Conservation (phyloP, 1,284 basidiomycete species). For the Apiotrichum montevideense region DNA sequence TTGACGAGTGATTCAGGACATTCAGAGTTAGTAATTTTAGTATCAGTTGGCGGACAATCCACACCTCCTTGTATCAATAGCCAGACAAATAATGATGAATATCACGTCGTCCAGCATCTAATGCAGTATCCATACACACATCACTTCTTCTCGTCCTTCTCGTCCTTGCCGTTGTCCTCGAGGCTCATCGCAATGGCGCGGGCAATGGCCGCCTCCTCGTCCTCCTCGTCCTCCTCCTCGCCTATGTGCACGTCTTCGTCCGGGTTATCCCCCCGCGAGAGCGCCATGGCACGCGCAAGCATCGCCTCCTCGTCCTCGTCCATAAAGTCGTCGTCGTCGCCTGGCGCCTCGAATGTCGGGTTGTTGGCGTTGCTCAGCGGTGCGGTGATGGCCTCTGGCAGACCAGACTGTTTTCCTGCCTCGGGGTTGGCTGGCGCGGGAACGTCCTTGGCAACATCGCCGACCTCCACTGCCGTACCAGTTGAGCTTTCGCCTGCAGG, state of each 20-base stretch:
- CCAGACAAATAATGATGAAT: no score
- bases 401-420: constrained; percentile 11
- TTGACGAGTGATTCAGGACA: neutral
- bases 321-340: constrained; percentile 20
- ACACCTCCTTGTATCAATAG: no score
- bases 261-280: constrained; percentile 31
- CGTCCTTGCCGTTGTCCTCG: constrained; percentile 42
- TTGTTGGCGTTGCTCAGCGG: constrained; percentile 28
- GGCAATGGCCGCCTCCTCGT: constrained; percentile 59
- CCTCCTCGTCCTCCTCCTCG: constrained; percentile 37
- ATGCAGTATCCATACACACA: constrained; percentile 5
- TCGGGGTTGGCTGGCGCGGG: constrained; percentile 10
- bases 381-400: constrained; percentile 20
- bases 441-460: constrained; percentile 1
- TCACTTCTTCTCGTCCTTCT: constrained; percentile 23
- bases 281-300: constrained; percentile 38
- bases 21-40: neutral
- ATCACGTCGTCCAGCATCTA: neutral
- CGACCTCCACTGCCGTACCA: constrained; percentile 13
- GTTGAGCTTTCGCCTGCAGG: constrained; percentile 9
- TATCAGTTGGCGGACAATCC: no score
- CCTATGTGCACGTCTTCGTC: constrained; percentile 40
- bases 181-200: constrained; percentile 59
- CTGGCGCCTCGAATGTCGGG: constrained; percentile 18
- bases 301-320: constrained; percentile 36